Conservation (phyloP, 768 basidiomycete species). For the Kwoniella sp. region DNA sequence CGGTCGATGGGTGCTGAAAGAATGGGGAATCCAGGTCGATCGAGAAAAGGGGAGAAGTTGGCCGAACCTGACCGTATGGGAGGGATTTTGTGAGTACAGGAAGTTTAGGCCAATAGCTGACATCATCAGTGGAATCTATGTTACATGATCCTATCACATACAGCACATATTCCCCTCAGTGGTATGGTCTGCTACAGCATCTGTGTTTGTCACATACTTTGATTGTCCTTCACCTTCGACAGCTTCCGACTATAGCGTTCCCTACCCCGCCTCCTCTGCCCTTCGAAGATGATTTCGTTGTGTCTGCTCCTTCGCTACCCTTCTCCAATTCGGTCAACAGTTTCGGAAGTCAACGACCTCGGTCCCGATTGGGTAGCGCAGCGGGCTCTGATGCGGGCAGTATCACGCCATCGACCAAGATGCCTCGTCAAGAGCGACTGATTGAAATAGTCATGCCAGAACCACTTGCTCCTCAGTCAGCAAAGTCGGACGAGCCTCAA, state of each 20-base stretch:
- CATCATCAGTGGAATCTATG: slow-evolving; percentile 51
- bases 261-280: slow-evolving; percentile 42
- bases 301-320: slow-evolving; percentile 11
- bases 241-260: slow-evolving; percentile 41
- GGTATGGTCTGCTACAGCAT: slow-evolving; percentile 49
- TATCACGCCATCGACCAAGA: slow-evolving; percentile 17
- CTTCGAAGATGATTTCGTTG: slow-evolving; percentile 44
- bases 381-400: slow-evolving; percentile 37
- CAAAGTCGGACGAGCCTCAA: slow-evolving; percentile 6
- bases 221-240: slow-evolving; percentile 51
- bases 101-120: slow-evolving; percentile 8
- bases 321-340: slow-evolving; percentile 26
- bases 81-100: slow-evolving; percentile 51
- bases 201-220: slow-evolving; percentile 52
- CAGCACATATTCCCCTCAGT: slow-evolving; percentile 48
- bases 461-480: slow-evolving; percentile 36
- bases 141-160: slow-evolving; percentile 50
- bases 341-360: slow-evolving; percentile 11
- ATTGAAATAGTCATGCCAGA: slow-evolving; percentile 55
- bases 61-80: slow-evolving; percentile 55
- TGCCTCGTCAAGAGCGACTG: slow-evolving; percentile 46
- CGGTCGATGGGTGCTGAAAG: slow-evolving; percentile 48
- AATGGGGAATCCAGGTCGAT: slow-evolving; percentile 47
- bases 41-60: slow-evolving; percentile 39
- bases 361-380: slow-evolving; percentile 32